Evolutionary conservation across 2,329 filamentous ascomycete species (phyloP), one percentile per base, ranked within the genome.

Genomic region (Shiraia bambusicola): DNA sequence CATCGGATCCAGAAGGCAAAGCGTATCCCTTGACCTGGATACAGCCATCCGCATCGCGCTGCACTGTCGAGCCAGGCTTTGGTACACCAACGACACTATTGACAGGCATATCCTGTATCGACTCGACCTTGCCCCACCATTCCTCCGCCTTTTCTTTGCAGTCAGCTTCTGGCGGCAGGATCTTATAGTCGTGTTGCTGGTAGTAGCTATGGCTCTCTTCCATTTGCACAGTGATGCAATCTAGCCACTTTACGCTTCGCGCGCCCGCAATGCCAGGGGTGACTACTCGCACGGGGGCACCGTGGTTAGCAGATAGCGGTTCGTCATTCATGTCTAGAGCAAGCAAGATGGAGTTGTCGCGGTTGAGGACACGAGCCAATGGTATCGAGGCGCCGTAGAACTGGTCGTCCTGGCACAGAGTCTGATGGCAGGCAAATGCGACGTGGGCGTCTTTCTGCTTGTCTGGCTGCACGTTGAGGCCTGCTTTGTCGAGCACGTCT

Each of bases 171-270:
- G 75, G 75, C 1, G 79, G 79, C 6, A 83, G 65, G 22, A 80
- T 70, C 58, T 82, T 82, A 67, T 83, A 83, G 61, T 82, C 80
- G 34, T 69, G 72, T 42, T 76, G 74, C 62, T 81, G 78, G 54
- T 82, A 83, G 58, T 76, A 74, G 50, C 79, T 81, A 4, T 65
- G 61, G 15, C 73, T 77, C 51, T 82, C 77, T 34, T 66, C 47
- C 35, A 67, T 61, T 47, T 77, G 75, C 2, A 81, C 70, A 2
- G 72, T 77, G 43, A 81, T 75, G 8, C 65, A 65, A 47, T 79
- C 77, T 3, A 81, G 67, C 77, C 78, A 81, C 61, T 80, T 80
- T 6, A 80, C 78, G 54, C 72, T 75, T 29, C 77, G 65, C 11
- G 76, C 78, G 10, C 77, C 78, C 6, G 73, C 72, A 19, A 80